Evolutionary conservation across 164 flowering plant genomes (phyloP).

Genomic region (Nymphaea thermarum): DNA sequence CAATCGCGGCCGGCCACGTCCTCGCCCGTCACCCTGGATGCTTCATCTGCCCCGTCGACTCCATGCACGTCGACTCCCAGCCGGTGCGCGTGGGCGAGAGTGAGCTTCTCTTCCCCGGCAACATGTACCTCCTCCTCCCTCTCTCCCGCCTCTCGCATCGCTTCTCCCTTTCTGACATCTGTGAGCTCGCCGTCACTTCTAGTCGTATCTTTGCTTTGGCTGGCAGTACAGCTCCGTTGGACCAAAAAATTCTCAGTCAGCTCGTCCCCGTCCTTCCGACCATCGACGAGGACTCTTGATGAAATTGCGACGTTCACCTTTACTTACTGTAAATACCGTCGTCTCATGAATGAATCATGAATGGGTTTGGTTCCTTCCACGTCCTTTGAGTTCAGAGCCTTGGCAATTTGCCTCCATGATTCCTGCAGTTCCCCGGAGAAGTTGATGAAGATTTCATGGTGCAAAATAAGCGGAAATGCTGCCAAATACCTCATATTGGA

Average conservation of each 20-base stretch:
- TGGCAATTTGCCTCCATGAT: no score
- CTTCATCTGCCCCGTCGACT: conserved; percentile 52
- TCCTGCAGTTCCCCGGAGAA: no score
- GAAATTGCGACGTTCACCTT: background rate
- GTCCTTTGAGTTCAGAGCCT: no score
- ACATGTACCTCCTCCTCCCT: conserved; percentile 54
- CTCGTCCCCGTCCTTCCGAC: background rate
- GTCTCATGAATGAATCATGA: no score
- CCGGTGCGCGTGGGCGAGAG: conserved; percentile 20
- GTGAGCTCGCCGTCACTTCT: conserved; percentile 48
- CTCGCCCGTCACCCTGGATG: conserved; percentile 28
- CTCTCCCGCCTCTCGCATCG: conserved; percentile 17
- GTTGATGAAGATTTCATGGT: no score
- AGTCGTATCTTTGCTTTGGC: conserved; percentile 18
- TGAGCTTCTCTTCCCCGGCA: conserved; percentile 37
- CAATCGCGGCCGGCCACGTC: conserved; percentile 23
- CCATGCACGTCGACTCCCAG: conserved; percentile 25
- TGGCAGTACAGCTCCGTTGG: background rate
- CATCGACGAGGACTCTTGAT: background rate
- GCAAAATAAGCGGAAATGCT: no score
- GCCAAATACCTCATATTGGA: no score
- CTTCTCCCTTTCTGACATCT: conserved; percentile 38
- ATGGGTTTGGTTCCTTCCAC: no score
- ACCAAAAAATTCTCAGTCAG: background rate
- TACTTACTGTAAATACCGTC: no score